These are phyloP conservation scores for Athelia psychrophila DNA, from an alignment of 1,284 basidiomycete genomes.

Conservation along the genomic window DNA sequence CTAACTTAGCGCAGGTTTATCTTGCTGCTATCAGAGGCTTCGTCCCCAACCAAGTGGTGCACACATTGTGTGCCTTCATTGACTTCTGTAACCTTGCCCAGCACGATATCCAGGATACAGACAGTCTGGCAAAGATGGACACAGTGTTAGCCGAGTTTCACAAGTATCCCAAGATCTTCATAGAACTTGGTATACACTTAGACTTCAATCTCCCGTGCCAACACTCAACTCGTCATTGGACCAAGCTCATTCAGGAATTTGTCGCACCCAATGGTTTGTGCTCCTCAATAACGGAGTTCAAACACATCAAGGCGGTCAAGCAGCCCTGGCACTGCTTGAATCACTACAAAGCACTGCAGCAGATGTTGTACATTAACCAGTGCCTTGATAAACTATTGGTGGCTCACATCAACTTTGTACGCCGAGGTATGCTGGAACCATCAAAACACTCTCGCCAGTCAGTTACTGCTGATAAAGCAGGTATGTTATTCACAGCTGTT, in stretches of 20 bases:
- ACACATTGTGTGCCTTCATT: slow-evolving; percentile 3
- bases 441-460: too few species aligned
- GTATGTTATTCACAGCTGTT: too few species aligned
- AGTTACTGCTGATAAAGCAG: too few species aligned
- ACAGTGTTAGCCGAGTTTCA: slow-evolving; percentile 12
- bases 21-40: slow-evolving; percentile 2
- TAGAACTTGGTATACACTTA: slow-evolving; percentile 2
- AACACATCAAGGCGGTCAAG: slow-evolving; percentile 20
- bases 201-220: slow-evolving; percentile 16
- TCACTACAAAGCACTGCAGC: slow-evolving; percentile 6
- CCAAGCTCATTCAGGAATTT: neutral
- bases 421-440: neutral
- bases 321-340: slow-evolving; percentile 20
- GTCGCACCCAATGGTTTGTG: slow-evolving; percentile 8
- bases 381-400: neutral
- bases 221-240: slow-evolving; percentile 8
- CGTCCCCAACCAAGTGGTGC: slow-evolving; percentile 3
- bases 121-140: slow-evolving; percentile 9
- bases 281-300: slow-evolving; percentile 12
- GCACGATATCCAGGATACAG: slow-evolving; percentile 2
- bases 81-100: slow-evolving; percentile 14
- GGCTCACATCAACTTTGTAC: neutral
- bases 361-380: slow-evolving; percentile 2
- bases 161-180: slow-evolving; percentile 13
- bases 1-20: neutral